phyloP scores from a whole-genome alignment of 768 basidiomycete species.

The Tephrocybe sp. region DNA sequence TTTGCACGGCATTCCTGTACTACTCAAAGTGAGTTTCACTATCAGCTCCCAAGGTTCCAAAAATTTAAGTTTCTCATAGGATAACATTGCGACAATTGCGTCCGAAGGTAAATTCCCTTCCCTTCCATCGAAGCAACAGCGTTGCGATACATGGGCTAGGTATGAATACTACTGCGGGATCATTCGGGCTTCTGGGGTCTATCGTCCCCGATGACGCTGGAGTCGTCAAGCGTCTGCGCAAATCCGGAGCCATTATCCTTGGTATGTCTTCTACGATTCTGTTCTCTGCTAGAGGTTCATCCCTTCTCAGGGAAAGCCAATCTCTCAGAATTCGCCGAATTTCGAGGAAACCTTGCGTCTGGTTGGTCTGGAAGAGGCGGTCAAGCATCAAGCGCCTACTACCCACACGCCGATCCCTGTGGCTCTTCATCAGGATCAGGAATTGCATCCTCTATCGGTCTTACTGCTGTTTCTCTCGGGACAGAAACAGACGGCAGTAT shows the following conservation, averaged over 20 bases:
- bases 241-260: conserved; percentile 43
- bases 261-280: conserved; percentile 22
- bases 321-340: conserved; percentile 35
- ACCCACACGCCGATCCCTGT: conserved; percentile 48
- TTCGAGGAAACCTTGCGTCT: conserved; percentile 16
- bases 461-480: conserved; percentile 45
- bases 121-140: not conserved
- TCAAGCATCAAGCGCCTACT: conserved; percentile 49
- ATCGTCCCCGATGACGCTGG: conserved; percentile 45
- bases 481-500: conserved; percentile 57
- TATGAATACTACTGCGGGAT: conserved; percentile 46
- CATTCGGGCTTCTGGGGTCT: conserved; percentile 38
- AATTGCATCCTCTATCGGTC: conserved; percentile 48
- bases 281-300: not conserved
- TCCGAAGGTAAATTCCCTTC: conserved; percentile 33
- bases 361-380: conserved; percentile 62
- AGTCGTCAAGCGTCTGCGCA: conserved; percentile 39
- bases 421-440: conserved; percentile 63
- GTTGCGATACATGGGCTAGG: conserved; percentile 21
- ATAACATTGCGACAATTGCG: conserved; percentile 45
- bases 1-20: conserved; percentile 53
- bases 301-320: conserved; percentile 47
- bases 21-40: conserved; percentile 39
- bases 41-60: not conserved
- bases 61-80: conserved; percentile 22